Evolutionary conservation across 2,329 filamentous ascomycete genomes (phyloP).

Genomic region (Fusarium papillatum): DNA sequence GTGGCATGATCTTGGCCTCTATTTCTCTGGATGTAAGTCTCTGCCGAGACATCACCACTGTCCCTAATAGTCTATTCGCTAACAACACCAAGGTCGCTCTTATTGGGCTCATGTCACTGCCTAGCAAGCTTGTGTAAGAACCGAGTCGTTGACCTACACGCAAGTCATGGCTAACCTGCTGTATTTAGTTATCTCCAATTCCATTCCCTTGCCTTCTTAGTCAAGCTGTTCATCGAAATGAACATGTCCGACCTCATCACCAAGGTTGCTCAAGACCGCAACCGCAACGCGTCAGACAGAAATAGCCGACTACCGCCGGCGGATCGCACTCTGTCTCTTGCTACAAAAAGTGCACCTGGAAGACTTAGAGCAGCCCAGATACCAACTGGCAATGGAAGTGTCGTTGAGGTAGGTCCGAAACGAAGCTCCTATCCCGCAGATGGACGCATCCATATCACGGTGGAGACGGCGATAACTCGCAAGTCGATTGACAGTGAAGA

Average conservation of each 20-base stretch:
- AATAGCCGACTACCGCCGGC: background rate
- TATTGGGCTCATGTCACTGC: background rate
- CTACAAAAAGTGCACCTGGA: background rate
- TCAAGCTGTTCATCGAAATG: slow-evolving; percentile 3
- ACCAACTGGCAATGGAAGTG: background rate
- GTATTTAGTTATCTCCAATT: background rate
- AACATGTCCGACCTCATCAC: background rate
- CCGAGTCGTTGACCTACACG: background rate
- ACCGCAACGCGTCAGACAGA: background rate
- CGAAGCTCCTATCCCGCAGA: background rate
- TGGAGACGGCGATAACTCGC: background rate
- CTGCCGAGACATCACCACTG: background rate
- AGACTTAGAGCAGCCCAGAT: background rate
- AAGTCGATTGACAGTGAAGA: slow-evolving; percentile 1
- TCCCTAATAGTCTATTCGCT: background rate
- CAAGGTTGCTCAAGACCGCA: background rate
- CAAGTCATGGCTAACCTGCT: background rate
- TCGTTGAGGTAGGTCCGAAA: background rate
- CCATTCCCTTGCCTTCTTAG: background rate
- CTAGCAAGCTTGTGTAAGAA: background rate
- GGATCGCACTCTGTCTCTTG: background rate
- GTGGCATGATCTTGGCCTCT: background rate
- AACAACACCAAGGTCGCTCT: background rate
- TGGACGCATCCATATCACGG: background rate
- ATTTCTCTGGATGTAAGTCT: background rate